These are phyloP conservation scores for Boeremia lycopersici DNA, from an alignment of 2,329 filamentous ascomycete species.

Conservation along the genomic window DNA sequence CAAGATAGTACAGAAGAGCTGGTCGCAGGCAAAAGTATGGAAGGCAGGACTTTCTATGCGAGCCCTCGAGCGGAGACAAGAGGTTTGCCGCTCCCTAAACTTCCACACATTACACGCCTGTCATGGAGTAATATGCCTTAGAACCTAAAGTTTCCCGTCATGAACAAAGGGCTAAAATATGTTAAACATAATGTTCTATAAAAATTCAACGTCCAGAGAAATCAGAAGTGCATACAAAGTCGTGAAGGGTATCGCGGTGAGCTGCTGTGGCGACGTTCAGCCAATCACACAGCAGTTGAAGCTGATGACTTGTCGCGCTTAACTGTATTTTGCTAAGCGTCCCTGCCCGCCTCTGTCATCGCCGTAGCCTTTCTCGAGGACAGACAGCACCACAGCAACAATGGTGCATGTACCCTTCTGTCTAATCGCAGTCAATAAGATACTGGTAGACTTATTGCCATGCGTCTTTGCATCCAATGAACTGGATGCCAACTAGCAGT, in stretches of 20 bases:
- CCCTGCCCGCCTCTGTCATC: too few species aligned
- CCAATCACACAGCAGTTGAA: too few species aligned
- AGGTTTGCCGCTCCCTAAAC: background rate
- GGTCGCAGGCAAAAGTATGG: constrained; percentile 11
- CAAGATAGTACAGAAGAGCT: constrained; percentile 25
- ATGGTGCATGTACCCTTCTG: too few species aligned
- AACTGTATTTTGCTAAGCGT: too few species aligned
- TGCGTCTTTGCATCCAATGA: background rate
- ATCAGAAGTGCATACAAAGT: too few species aligned
- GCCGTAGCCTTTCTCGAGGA: too few species aligned
- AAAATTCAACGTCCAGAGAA: background rate
- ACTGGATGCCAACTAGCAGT: background rate
- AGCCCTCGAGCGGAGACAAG: background rate
- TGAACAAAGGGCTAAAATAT: background rate
- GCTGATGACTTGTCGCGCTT: too few species aligned
- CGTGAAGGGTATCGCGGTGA: too few species aligned
- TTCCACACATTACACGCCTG: background rate
- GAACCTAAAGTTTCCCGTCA: background rate
- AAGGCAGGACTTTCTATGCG: background rate
- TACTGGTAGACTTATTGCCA: background rate
- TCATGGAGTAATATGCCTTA: background rate
- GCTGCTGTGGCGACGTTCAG: too few species aligned
- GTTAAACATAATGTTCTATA: background rate
- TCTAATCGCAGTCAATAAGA: too few species aligned
- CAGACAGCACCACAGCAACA: too few species aligned